Conservation (phyloP, 495 filamentous ascomycete genomes). For the Pyrenula massariospora region DNA sequence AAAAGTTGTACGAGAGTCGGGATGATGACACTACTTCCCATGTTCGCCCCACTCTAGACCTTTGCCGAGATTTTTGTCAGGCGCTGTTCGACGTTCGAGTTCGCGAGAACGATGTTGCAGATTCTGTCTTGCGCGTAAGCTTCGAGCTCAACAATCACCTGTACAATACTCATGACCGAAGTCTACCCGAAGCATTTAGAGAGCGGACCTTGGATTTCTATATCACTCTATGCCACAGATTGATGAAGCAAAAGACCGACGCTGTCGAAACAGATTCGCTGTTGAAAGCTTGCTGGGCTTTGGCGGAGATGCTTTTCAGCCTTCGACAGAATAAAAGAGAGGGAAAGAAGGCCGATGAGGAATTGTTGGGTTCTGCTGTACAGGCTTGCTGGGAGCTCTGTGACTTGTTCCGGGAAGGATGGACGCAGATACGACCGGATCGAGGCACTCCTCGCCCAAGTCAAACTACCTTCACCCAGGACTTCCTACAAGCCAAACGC, state of each 20-base stretch:
- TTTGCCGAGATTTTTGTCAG: constrained; percentile 87
- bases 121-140: constrained; percentile 80
- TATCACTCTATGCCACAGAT: constrained; percentile 78
- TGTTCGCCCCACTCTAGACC: constrained; percentile 65
- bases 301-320: constrained; percentile 91
- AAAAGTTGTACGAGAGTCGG: constrained; percentile 71
- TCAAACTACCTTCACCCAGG: constrained; percentile 57
- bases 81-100: constrained; percentile 74
- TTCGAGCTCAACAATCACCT: constrained; percentile 93
- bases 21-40: constrained; percentile 62
- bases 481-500: constrained; percentile 33
- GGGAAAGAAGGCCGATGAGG: constrained; percentile 62
- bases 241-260: constrained; percentile 82
- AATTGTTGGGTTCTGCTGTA: constrained; percentile 72
- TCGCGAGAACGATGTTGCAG: constrained; percentile 60
- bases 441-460: constrained; percentile 75
- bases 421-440: constrained; percentile 80
- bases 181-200: constrained; percentile 74
- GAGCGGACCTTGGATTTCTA: constrained; percentile 90
- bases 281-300: constrained; percentile 75
- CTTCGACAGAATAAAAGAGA: constrained; percentile 73
- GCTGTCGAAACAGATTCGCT: constrained; percentile 73
- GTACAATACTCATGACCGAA: constrained; percentile 81
- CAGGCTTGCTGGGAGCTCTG: constrained; percentile 93
- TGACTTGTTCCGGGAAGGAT: constrained; percentile 86